A percentile compares a stretch with the other conserved stretches of the same genome.
Conservation (phyloP, 768 basidiomycete genomes). For the Sporobolomyces roseus region DNA sequence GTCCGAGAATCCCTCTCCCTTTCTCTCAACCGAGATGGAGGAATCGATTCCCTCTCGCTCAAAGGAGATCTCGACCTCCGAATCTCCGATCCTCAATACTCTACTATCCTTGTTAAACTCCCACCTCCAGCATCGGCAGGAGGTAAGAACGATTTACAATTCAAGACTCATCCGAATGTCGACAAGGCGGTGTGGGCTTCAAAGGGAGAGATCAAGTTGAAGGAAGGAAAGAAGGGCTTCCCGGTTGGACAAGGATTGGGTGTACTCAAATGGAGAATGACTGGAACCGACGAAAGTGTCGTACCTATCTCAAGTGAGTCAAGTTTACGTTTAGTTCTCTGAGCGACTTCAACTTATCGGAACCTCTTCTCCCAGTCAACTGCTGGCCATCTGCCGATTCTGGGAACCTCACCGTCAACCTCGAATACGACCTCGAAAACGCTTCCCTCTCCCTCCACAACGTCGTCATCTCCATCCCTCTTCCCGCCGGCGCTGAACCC, state of each 20-base stretch:
- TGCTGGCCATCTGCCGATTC: conserved; percentile 95
- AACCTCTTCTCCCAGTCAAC: conserved; percentile 60
- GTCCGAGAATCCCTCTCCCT: conserved; percentile 79
- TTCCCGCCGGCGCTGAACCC: conserved; percentile 82
- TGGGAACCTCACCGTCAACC: conserved; percentile 88
- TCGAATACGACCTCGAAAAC: conserved; percentile 95
- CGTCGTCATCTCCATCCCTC: conserved; percentile 81
- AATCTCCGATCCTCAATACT: conserved; percentile 68
- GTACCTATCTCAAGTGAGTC: conserved; percentile 88
- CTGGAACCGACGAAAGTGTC: conserved; percentile 82
- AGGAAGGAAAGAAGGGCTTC: conserved; percentile 76
- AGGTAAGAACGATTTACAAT: conserved; percentile 67
- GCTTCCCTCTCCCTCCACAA: conserved; percentile 74
- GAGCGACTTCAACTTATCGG: too few species aligned
- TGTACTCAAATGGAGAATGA: conserved; percentile 88
- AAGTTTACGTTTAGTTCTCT: too few species aligned
- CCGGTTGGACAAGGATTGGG: conserved; percentile 77
- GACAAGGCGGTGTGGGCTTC: conserved; percentile 71
- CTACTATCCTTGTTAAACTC: conserved; percentile 68
- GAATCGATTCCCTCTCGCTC: conserved; percentile 80
- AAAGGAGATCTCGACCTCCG: conserved; percentile 92
- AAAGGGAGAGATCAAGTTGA: conserved; percentile 70
- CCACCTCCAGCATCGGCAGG: conserved; percentile 57
- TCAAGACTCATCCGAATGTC: conserved; percentile 95
- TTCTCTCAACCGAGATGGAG: conserved; percentile 82